These are phyloP conservation scores for Populus pruinosa DNA, from an alignment of 345 rosid genomes.

Conservation along the genomic window DNA sequence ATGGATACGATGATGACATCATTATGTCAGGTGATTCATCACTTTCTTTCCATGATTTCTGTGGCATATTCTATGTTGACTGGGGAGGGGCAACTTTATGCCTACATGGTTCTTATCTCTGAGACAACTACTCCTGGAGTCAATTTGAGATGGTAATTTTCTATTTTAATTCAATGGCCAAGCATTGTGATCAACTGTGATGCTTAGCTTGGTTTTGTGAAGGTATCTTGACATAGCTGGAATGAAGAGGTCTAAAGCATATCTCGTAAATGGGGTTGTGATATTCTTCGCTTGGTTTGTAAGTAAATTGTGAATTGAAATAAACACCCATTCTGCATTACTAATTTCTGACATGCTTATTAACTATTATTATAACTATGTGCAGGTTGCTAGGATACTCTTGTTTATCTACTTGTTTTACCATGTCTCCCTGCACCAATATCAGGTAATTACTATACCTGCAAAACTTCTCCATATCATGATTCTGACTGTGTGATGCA, in stretches of 20 bases:
- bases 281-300: constrained; percentile 85
- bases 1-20: neutral
- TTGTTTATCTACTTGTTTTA: constrained; percentile 71
- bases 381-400: constrained; percentile 78
- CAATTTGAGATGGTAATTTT: constrained; percentile 78
- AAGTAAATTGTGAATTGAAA: constrained; percentile 19
- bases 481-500: neutral
- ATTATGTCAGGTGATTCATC: constrained; percentile 67
- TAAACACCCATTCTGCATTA: neutral
- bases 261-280: constrained; percentile 70
- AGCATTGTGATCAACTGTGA: neutral
- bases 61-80: constrained; percentile 71
- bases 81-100: constrained; percentile 77
- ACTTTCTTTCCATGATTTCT: constrained; percentile 54
- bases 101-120: constrained; percentile 80
- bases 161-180: neutral
- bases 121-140: constrained; percentile 87
- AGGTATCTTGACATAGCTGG: constrained; percentile 83
- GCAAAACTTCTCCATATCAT: neutral
- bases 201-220: constrained; percentile 13
- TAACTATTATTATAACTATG: neutral
- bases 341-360: neutral
- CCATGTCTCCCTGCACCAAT: constrained; percentile 63
- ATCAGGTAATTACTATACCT: constrained; percentile 51
- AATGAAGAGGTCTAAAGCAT: constrained; percentile 65